Percentiles rank a stretch among this genome's conserved stretches.
phyloP scores from a whole-genome alignment of 2,329 filamentous ascomycete species.

The Xylaria sp. region DNA sequence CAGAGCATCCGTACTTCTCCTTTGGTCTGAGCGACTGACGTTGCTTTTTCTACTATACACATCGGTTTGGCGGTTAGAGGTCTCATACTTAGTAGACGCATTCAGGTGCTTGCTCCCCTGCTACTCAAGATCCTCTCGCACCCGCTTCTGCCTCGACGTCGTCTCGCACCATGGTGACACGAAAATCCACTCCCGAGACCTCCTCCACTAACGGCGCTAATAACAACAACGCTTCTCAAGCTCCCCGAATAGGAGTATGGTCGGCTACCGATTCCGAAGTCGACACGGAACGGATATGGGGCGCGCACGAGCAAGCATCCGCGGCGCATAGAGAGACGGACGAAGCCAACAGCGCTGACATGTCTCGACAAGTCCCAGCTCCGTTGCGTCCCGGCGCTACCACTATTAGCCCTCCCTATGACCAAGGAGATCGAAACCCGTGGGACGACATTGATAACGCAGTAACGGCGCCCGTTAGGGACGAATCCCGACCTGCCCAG shows the following conservation, averaged over 20 bases:
- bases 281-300: constrained; percentile 50
- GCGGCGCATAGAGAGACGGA: constrained; percentile 23
- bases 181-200: constrained; percentile 53
- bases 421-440: constrained; percentile 51
- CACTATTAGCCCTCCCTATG: constrained; percentile 44
- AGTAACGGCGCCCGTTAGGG: constrained; percentile 18
- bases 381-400: constrained; percentile 50
- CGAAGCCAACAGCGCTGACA: constrained; percentile 33
- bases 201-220: constrained; percentile 37
- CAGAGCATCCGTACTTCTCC: neutral
- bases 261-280: constrained; percentile 50
- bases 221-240: constrained; percentile 43
- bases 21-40: neutral
- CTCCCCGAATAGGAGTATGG: constrained; percentile 50
- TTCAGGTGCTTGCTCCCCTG: neutral
- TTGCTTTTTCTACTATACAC: neutral
- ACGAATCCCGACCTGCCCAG: constrained; percentile 37
- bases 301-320: constrained; percentile 27
- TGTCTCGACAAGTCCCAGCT: constrained; percentile 48
- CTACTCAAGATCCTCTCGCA: neutral
- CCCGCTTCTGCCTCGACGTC: neutral
- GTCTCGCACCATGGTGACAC: constrained; percentile 55
- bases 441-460: constrained; percentile 49
- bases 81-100: neutral
- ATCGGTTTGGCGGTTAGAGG: neutral